These are phyloP conservation scores for Corylus heterophylla DNA, from an alignment of 306 rosid species.

Conservation along the genomic window DNA sequence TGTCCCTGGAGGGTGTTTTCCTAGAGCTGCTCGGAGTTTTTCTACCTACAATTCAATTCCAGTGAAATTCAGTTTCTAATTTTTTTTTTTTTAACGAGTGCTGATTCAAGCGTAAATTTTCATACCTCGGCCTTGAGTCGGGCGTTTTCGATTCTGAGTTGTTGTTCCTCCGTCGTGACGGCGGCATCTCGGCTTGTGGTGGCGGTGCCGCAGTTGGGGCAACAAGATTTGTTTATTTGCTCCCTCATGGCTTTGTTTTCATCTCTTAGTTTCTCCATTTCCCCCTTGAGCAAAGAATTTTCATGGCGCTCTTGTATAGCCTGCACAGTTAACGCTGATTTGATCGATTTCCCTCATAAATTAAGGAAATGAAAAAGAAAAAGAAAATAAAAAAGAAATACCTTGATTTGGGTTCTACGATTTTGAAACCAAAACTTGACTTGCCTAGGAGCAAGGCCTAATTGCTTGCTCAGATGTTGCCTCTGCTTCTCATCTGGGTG, in stretches of 20 bases:
- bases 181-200: slow-evolving; percentile 54
- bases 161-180: slow-evolving; percentile 79
- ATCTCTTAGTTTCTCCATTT: slow-evolving; percentile 81
- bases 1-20: slow-evolving; percentile 54
- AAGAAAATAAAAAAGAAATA: background rate
- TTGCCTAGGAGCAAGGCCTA: slow-evolving; percentile 94
- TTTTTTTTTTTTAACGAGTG: too few relatives aligned
- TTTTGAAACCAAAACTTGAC: slow-evolving; percentile 99
- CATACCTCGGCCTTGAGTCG: slow-evolving; percentile 91
- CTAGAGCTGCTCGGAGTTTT: slow-evolving; percentile 61
- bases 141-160: slow-evolving; percentile 84
- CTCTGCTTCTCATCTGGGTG: slow-evolving; percentile 99
- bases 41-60: slow-evolving; percentile 52
- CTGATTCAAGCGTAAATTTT: too few relatives aligned
- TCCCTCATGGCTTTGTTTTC: slow-evolving; percentile 75
- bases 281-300: slow-evolving; percentile 77
- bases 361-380: background rate
- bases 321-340: slow-evolving; percentile 27
- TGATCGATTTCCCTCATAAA: background rate
- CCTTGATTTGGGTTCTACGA: slow-evolving; percentile 99
- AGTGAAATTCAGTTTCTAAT: background rate
- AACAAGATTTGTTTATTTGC: slow-evolving; percentile 67
- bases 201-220: slow-evolving; percentile 85
- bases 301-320: slow-evolving; percentile 99
- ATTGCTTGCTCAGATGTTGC: slow-evolving; percentile 86